A percentile compares a stretch with the other conserved stretches of the same genome.
phyloP scores from a whole-genome alignment of 306 rosid genomes.

The Glycine latifolia region DNA sequence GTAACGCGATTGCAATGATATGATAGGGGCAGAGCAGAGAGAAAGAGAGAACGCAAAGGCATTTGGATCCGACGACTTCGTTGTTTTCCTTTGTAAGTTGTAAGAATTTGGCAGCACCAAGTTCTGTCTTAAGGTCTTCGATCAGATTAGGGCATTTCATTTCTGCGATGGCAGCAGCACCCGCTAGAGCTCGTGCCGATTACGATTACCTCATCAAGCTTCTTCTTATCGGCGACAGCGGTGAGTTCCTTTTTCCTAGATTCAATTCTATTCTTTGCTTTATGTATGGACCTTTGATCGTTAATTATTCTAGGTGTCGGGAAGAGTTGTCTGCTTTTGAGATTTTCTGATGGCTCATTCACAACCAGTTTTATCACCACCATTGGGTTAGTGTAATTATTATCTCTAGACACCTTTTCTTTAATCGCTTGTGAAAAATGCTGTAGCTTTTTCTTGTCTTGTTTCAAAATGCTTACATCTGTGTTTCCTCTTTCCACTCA shows the following conservation, averaged over 20 bases:
- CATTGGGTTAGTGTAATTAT: constrained; percentile 70
- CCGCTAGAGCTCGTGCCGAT: constrained; percentile 88
- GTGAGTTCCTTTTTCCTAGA: constrained; percentile 46
- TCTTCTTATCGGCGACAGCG: constrained; percentile 91
- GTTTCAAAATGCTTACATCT: constrained; percentile 10
- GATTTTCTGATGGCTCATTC: constrained; percentile 94
- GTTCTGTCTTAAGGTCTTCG: background rate
- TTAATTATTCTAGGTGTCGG: constrained; percentile 79
- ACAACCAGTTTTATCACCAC: constrained; percentile 95
- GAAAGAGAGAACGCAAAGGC: constrained; percentile 14
- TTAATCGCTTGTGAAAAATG: constrained; percentile 6
- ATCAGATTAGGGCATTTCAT: constrained; percentile 36
- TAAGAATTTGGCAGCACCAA: background rate
- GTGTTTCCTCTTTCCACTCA: background rate
- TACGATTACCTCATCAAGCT: constrained; percentile 91
- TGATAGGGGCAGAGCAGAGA: constrained; percentile 5
- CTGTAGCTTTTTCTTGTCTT: constrained; percentile 26
- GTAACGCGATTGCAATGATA: constrained; percentile 32
- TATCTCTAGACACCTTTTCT: background rate
- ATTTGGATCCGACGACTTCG: constrained; percentile 52
- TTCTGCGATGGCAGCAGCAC: constrained; percentile 71
- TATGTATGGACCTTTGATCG: background rate
- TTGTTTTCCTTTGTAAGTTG: constrained; percentile 35
- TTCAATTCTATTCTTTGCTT: background rate
- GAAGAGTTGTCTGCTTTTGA: constrained; percentile 92